A percentile compares a stretch with the other conserved stretches of the same genome.
Evolutionary conservation across 129 eudicot genomes (phyloP).

Genomic region (Helianthus tuberosus): DNA sequence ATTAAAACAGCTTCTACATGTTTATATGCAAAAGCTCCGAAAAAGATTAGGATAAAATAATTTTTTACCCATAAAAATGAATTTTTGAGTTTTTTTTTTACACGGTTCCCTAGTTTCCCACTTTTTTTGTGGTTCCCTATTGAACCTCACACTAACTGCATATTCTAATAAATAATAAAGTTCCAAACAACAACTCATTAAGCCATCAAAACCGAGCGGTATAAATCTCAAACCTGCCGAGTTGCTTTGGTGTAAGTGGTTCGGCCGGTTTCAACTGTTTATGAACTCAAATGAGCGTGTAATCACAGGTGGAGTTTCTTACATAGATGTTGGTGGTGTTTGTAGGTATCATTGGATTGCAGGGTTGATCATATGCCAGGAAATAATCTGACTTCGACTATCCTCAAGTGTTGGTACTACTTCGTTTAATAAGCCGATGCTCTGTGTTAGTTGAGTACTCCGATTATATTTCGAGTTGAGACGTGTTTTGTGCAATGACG

Average conservation of each 20-base stretch:
- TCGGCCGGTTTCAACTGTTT: neutral
- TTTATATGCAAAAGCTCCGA: no score
- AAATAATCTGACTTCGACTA: neutral
- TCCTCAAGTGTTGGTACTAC: neutral
- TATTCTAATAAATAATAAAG: neutral
- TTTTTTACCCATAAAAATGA: no score
- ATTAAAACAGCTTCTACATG: no score
- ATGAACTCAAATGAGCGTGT: neutral
- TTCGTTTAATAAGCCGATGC: neutral
- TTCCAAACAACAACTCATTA: neutral
- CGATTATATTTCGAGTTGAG: neutral
- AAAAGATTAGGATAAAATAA: no score
- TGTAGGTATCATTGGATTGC: conserved; percentile 83
- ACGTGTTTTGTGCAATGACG: neutral
- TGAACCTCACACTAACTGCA: no score
- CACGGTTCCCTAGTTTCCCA: no score
- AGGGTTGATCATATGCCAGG: conserved; percentile 45
- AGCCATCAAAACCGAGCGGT: neutral
- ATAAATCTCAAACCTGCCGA: neutral
- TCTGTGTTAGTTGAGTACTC: neutral
- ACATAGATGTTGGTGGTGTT: neutral
- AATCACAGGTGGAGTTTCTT: neutral
- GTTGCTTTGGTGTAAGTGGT: neutral
- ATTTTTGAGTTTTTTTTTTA: no score
- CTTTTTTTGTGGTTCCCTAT: no score